These are phyloP conservation scores for Taxillus chinensis DNA, from an alignment of 164 flowering plant genomes.

Conservation along the genomic window DNA sequence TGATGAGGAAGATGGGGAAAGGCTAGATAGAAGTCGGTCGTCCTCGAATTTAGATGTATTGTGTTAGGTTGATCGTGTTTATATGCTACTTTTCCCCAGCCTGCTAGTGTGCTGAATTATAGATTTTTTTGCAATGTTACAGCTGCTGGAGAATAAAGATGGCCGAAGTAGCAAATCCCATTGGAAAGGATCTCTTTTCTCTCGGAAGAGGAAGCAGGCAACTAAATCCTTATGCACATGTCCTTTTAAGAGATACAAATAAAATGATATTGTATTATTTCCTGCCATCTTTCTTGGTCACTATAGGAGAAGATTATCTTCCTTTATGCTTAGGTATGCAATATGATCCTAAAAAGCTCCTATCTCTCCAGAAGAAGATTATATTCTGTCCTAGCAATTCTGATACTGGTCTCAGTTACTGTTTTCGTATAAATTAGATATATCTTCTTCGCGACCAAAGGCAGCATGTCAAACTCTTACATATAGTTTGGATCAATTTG, in stretches of 20 bases:
- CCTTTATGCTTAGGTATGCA: conserved; percentile 64
- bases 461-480: too few species aligned
- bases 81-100: conserved; percentile 94
- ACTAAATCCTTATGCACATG: conserved; percentile 80
- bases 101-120: conserved; percentile 69
- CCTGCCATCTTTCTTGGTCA: conserved; percentile 75
- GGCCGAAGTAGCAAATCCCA: conserved; percentile 77
- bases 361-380: conserved; percentile 39
- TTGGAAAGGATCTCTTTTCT: conserved; percentile 75
- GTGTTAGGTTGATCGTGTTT: conserved; percentile 93
- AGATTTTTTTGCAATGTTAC: conserved; percentile 88
- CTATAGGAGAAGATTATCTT: conserved; percentile 77
- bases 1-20: conserved; percentile 90
- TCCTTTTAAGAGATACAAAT: conserved; percentile 81
- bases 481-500: too few species aligned
- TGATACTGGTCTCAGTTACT: conserved; percentile 84
- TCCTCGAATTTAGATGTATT: conserved; percentile 76
- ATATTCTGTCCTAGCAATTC: conserved; percentile 87
- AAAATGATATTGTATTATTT: conserved; percentile 89
- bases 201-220: conserved; percentile 83
- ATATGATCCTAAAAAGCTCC: conserved; percentile 45
- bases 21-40: conserved; percentile 88
- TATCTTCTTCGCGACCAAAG: conserved; percentile 73
- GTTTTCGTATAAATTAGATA: conserved; percentile 79
- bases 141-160: conserved; percentile 92